Percentiles rank a stretch among this genome's conserved stretches.
Evolutionary conservation across 352 stramenopile genomes (phyloP).

Genomic region (Phytophthora constricta): DNA sequence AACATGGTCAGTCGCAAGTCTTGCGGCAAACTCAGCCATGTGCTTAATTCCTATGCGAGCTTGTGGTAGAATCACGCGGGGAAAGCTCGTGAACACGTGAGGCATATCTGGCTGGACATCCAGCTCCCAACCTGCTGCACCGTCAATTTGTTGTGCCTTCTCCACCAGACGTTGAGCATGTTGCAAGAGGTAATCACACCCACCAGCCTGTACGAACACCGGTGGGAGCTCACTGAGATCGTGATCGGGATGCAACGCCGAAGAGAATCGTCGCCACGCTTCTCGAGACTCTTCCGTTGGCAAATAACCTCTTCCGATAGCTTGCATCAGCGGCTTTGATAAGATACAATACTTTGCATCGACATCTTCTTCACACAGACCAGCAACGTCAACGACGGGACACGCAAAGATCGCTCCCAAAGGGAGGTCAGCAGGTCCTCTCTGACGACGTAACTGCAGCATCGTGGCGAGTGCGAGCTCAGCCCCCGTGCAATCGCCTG

Average conservation of each 20-base stretch:
- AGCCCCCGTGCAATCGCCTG: constrained; percentile 34
- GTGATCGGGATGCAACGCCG: no score
- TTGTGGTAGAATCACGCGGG: no score
- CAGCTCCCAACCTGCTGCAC: no score
- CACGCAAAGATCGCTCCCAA: constrained; percentile 16
- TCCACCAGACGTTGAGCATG: not conserved
- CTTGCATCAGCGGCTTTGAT: no score
- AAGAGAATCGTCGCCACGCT: not conserved
- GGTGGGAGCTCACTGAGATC: not conserved
- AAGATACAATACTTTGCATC: no score
- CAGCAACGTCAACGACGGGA: not conserved
- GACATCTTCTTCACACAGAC: no score
- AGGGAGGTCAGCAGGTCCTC: constrained; percentile 7
- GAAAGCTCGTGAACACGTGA: no score
- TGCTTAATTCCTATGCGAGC: no score
- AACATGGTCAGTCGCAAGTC: no score
- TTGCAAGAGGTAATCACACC: not conserved
- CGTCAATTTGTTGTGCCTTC: not conserved
- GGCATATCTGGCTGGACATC: no score
- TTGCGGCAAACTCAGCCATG: no score
- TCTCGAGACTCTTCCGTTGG: not conserved
- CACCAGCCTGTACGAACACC: not conserved
- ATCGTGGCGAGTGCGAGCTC: constrained; percentile 31
- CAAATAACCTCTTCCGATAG: not conserved
- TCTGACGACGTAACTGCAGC: constrained; percentile 18